Base-by-base conservation (phyloP, 352 stramenopile species). In the Pythium folliculosum region DNA sequence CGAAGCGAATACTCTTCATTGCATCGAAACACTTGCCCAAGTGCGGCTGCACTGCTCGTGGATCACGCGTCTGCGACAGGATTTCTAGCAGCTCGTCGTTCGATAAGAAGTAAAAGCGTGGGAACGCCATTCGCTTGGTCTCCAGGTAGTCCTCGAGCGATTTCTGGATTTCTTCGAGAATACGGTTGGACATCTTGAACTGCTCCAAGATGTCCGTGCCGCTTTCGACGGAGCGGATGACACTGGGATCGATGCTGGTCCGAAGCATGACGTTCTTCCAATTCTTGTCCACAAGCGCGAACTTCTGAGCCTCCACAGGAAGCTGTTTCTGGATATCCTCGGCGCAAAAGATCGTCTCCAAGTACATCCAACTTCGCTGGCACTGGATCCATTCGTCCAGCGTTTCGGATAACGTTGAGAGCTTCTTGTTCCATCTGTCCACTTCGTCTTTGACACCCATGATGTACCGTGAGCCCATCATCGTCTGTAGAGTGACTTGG, bases 31-130 rank as follows among this genome's bases (percentile, higher is more conserved):
- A 87, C 40, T 98, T 98, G 70, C 98, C 98, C 14, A 98, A 70
- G 67, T 97, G 91, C 2, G 94, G 94, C 69, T 98, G 92, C 22
- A 98, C 94, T n/a, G 90, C 81, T 30, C 97, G 65, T 1, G 95
- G 95, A 60, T 98, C 95, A 68, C 97, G 97, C 0, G 89, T 96
- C 70, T 98, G 90, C 1, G 93, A 90, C 38, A 98, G 74, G 56
- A 98, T 98, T 70, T 98, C 92, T 5, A 98, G 80, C 65, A 98
- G 62, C 63, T 98, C 92, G 65, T 98, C 93, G 65, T 98, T 97
- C 14, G 92, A 97, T 1, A 98, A 66, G 77, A 98, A 98, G 81
- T 97, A 98, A 56, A 98, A 98, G n/a, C 93, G 83, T 5, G 93
- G 92, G 67, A 90, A 98, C 62, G 96, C 92, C 27, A 97, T 63